Conservation (phyloP, 345 rosid genomes). For the Corchorus olitorius region DNA sequence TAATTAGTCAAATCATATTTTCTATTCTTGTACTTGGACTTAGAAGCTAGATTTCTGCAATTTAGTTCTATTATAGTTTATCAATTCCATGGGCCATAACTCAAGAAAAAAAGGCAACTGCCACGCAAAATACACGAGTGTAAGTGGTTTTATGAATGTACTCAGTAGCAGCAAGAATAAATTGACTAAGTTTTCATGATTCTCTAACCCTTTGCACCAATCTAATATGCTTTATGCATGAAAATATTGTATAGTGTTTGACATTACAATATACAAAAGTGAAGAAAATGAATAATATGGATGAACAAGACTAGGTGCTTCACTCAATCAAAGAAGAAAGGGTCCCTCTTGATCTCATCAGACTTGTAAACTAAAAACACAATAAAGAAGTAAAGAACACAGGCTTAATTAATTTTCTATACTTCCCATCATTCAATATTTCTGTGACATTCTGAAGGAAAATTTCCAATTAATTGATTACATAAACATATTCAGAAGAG, state of each 20-base stretch:
- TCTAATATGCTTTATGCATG: background rate
- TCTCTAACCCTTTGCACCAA: background rate
- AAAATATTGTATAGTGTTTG: background rate
- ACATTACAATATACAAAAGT: background rate
- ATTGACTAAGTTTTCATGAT: background rate
- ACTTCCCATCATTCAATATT: background rate
- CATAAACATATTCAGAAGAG: background rate
- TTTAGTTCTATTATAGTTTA: background rate
- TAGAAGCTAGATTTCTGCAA: background rate
- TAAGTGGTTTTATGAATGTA: background rate
- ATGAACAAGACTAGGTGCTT: too few relatives aligned
- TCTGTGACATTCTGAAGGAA: background rate
- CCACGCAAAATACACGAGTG: background rate
- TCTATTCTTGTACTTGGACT: background rate
- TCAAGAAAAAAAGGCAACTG: background rate
- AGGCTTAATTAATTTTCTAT: background rate
- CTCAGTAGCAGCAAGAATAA: background rate
- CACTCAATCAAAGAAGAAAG: background rate
- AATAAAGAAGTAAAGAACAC: background rate
- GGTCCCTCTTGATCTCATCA: background rate
- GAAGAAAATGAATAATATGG: too few relatives aligned
- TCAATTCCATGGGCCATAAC: conserved; percentile 6
- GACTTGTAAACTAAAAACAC: background rate
- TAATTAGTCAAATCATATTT: conserved; percentile 3
- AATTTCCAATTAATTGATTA: background rate